These are phyloP conservation scores for Podila horticola DNA, from an alignment of 192 early-diverging fungal species.

Conservation along the genomic window DNA sequence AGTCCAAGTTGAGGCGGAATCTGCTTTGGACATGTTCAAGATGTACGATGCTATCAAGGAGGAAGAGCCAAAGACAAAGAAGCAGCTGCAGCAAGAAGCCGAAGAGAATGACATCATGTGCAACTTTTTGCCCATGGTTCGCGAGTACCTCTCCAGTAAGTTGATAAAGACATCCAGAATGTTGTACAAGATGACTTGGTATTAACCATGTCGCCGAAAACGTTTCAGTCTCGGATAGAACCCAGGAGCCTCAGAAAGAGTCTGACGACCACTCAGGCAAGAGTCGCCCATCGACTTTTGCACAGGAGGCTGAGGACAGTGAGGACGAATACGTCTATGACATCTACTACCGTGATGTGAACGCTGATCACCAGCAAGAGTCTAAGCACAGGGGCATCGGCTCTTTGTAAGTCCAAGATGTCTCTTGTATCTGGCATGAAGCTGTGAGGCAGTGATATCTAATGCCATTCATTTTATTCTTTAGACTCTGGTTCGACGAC, in stretches of 20 bases:
- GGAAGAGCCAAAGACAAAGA: conserved; percentile 50
- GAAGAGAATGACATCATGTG: conserved; percentile 64
- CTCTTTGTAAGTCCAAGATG: conserved; percentile 50
- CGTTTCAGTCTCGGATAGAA: conserved; percentile 23
- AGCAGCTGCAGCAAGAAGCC: conserved; percentile 54
- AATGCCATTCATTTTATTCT: neutral
- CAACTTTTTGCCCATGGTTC: conserved; percentile 77
- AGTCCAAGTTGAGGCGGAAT: conserved; percentile 49
- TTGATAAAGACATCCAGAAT: neutral
- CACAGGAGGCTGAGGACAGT: conserved; percentile 20
- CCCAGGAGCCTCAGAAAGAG: conserved; percentile 12
- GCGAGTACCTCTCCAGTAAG: conserved; percentile 69
- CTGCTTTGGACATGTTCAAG: conserved; percentile 57
- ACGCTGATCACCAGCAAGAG: conserved; percentile 20
- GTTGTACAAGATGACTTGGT: neutral
- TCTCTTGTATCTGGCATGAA: neutral
- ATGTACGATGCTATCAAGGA: conserved; percentile 78
- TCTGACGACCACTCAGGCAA: conserved; percentile 8
- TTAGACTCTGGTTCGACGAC: conserved; percentile 41
- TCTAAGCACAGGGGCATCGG: conserved; percentile 50
- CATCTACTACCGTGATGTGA: conserved; percentile 72
- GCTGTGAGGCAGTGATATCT: too few relatives aligned
- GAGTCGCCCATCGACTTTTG: neutral
- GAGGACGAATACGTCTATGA: conserved; percentile 81
- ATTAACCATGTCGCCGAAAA: too few relatives aligned